Evolutionary conservation across 139 green algal genomes (phyloP), one percentile per base, ranked within the genome.

Genomic region (Chlorella sp.): DNA sequence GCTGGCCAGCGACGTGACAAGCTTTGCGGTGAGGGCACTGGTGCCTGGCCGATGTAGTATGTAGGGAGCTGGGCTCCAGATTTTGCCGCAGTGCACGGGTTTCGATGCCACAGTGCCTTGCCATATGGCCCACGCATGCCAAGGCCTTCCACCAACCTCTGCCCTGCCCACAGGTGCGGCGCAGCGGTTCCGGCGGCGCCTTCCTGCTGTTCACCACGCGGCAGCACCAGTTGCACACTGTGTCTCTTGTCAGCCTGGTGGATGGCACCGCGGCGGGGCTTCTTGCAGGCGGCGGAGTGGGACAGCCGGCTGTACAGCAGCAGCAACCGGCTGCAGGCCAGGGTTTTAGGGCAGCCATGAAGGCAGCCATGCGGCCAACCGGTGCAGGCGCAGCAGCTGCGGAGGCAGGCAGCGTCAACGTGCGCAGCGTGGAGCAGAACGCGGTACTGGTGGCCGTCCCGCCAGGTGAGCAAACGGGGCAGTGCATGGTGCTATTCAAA

Each of bases 161-260:
- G 24, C 8, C 46, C n/a, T 56, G 46, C 80, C 41, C 56, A 64
- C 73, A 87, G 84, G 38, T 88, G 38, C 67, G 89, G 51, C 38
- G 43, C 26, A 58, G 82, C 40, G 87, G 93, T 8, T 70, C 95
- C 0, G 95, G 92, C 22, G 95, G 95, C 3, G 86, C 93, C n/a
- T 94, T 90, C 68, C 89, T 98, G 83, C 85, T 97, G 60, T 97
- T 88, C 90, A 94, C 87, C 28, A 95, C 90, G 0, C 80, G 90
- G 6, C 84, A 84, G 43, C 78, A 90, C 80, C 34, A 89, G 40
- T 70, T 97, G 79, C 90, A 92, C 84, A 93, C 84, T 0, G 73
- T 92, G 19, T 88, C 84, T 54, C 65, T 95, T 28, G 58, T 44
- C 58, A 44, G 13, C 51, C 48, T 74, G 43, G 64, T 34, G 24